Evolutionary conservation across 352 stramenopile genomes (phyloP).

Genomic region (Pythium apleroticum): DNA sequence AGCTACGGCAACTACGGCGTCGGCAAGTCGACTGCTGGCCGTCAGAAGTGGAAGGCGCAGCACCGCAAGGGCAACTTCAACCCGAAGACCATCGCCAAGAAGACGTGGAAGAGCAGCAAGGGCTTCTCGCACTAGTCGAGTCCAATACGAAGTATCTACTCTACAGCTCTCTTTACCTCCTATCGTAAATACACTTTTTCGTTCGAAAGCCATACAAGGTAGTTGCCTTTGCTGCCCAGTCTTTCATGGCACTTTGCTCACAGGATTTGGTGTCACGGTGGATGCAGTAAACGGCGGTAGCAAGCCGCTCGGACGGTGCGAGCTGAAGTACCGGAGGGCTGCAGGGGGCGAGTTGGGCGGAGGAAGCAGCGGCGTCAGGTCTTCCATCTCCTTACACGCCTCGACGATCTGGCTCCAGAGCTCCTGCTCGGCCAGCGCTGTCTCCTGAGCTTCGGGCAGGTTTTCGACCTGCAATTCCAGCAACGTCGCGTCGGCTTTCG

Average conservation of each 20-base stretch:
- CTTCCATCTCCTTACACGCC: constrained; percentile 34
- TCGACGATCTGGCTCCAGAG: constrained; percentile 55
- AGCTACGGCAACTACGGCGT: constrained; percentile 89
- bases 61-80: constrained; percentile 93
- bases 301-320: constrained; percentile 30
- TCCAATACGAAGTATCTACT: not conserved
- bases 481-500: constrained; percentile 52
- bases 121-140: constrained; percentile 54
- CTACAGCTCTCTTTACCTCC: constrained; percentile 18
- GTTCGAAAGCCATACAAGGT: not conserved
- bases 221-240: not conserved
- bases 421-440: constrained; percentile 41
- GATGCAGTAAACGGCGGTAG: constrained; percentile 50
- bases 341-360: constrained; percentile 63
- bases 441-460: constrained; percentile 31
- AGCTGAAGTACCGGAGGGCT: constrained; percentile 64
- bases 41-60: constrained; percentile 93
- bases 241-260: constrained; percentile 32
- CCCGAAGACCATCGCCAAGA: constrained; percentile 89
- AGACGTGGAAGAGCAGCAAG: constrained; percentile 73
- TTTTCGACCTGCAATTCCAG: constrained; percentile 45
- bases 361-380: constrained; percentile 49
- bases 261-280: constrained; percentile 17
- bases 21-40: constrained; percentile 91
- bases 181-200: constrained; percentile 46